Conservation (phyloP, 140 eudicot species). For the Anethum foeniculum region DNA sequence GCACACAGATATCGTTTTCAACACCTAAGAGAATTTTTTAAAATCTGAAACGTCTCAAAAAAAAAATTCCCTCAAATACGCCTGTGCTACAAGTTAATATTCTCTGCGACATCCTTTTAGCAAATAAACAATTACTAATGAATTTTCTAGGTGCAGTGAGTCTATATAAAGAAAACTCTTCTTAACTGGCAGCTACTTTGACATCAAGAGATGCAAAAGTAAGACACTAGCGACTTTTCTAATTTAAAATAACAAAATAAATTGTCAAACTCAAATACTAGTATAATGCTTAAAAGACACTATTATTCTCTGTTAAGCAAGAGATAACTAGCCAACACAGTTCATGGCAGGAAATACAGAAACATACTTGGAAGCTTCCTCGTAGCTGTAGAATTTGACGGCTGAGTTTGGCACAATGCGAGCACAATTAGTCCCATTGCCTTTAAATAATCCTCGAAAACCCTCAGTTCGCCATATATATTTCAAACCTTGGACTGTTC, state of each 20-base stretch:
- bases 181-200: neutral
- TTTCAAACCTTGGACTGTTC: constrained; percentile 73
- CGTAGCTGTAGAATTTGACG: constrained; percentile 79
- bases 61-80: too few species aligned
- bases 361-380: constrained; percentile 72
- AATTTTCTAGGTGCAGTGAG: neutral
- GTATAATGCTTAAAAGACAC: neutral
- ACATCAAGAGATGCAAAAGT: neutral
- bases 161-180: neutral
- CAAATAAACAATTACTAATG: neutral
- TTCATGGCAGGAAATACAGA: neutral
- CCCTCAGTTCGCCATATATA: constrained; percentile 83
- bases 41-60: neutral
- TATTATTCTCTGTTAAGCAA: neutral
- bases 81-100: neutral
- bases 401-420: constrained; percentile 84
- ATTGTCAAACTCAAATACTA: neutral
- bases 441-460: constrained; percentile 66
- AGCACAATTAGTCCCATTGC: constrained; percentile 84
- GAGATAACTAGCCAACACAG: neutral
- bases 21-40: neutral
- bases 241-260: neutral
- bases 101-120: neutral
- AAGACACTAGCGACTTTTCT: neutral
- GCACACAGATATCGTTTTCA: neutral